These are phyloP conservation scores for Epichloe glyceriae DNA, from an alignment of 2,329 filamentous ascomycete genomes.

Conservation along the genomic window DNA sequence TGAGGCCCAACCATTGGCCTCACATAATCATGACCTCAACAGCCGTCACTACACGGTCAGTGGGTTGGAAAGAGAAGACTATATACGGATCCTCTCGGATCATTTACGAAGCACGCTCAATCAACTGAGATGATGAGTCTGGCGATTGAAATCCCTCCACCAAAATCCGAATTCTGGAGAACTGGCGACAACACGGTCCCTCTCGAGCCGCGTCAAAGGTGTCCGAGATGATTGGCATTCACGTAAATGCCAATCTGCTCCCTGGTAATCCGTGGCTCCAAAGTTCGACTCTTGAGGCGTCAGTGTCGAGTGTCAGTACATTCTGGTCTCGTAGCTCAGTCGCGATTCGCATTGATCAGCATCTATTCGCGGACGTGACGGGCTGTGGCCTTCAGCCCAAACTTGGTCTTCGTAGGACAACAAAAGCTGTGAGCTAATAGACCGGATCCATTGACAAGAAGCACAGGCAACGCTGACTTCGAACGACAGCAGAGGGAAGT, in stretches of 20 bases:
- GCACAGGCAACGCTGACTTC: neutral
- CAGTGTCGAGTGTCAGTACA: neutral
- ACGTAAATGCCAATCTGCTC: neutral
- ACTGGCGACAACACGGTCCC: neutral
- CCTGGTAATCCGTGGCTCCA: neutral
- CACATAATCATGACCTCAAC: neutral
- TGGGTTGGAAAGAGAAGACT: slow-evolving; percentile 12
- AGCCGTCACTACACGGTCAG: slow-evolving; percentile 1
- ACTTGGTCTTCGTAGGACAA: neutral
- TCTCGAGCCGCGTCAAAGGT: neutral
- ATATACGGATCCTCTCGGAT: slow-evolving; percentile 25
- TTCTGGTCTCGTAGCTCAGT: neutral
- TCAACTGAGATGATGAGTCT: neutral
- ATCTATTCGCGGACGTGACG: neutral
- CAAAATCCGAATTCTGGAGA: neutral
- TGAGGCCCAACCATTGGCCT: neutral
- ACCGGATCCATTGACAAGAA: neutral
- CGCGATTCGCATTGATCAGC: neutral
- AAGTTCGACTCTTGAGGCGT: too few relatives aligned
- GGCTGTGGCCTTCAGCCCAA: neutral
- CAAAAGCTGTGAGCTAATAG: neutral
- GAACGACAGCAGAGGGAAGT: neutral
- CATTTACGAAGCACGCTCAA: slow-evolving; percentile 18
- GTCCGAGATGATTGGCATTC: neutral
- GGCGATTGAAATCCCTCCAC: neutral